These are phyloP conservation scores for Rhexocercosporidium sp. DNA, from an alignment of 2,329 filamentous ascomycete genomes.

Conservation along the genomic window DNA sequence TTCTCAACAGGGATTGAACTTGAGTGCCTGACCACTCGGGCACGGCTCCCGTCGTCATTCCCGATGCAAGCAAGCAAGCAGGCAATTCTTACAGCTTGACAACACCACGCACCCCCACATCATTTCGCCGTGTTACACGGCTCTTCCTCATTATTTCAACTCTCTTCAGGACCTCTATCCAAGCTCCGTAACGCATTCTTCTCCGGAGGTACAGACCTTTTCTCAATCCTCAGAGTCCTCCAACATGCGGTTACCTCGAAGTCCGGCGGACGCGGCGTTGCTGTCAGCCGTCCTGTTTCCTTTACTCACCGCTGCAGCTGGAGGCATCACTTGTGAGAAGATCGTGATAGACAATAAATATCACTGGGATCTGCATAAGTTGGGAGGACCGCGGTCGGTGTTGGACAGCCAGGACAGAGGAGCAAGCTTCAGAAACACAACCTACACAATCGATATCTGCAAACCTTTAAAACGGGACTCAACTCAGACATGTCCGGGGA, in stretches of 20 bases:
- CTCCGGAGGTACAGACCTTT: constrained; percentile 3
- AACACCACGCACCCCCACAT: background rate
- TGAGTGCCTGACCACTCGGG: constrained; percentile 2
- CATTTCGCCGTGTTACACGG: background rate
- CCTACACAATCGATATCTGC: constrained; percentile 83
- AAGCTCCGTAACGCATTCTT: background rate
- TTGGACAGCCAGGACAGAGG: constrained; percentile 56
- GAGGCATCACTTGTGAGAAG: constrained; percentile 66
- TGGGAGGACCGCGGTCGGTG: constrained; percentile 72
- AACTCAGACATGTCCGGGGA: constrained; percentile 67
- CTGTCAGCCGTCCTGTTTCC: constrained; percentile 39
- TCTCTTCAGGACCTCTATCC: background rate
- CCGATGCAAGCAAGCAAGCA: background rate
- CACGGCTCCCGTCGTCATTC: background rate
- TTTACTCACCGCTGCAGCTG: constrained; percentile 37
- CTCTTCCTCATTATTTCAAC: background rate
- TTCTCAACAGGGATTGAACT: background rate
- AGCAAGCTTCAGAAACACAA: constrained; percentile 69
- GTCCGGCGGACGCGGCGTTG: constrained; percentile 34
- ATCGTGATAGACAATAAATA: constrained; percentile 60
- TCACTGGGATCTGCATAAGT: constrained; percentile 66
- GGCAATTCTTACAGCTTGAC: background rate
- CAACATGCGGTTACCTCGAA: constrained; percentile 37
- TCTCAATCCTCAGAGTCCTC: background rate
- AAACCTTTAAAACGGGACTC: constrained; percentile 66